Evolutionary conservation across 495 filamentous ascomycete species (phyloP).

Genomic region (Daldinia grandis): DNA sequence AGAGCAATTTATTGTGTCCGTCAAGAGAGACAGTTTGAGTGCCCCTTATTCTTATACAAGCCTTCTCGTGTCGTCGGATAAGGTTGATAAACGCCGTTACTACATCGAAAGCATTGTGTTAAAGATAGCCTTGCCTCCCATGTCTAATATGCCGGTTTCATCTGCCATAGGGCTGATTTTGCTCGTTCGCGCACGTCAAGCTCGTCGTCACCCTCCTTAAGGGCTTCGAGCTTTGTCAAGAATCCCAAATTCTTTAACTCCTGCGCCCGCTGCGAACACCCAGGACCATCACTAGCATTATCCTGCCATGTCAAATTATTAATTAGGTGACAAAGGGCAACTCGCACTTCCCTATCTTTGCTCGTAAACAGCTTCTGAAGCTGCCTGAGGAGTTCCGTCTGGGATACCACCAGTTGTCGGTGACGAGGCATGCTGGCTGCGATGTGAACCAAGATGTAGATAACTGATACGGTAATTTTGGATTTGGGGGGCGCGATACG

Average conservation of each 20-base stretch:
- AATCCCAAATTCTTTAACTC: constrained; percentile 79
- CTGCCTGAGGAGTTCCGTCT: constrained; percentile 65
- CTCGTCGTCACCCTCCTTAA: constrained; percentile 75
- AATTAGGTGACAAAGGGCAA: constrained; percentile 79
- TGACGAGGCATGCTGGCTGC: constrained; percentile 80
- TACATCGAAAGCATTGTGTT: neutral
- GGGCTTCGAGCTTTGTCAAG: constrained; percentile 65
- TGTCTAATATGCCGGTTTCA: constrained; percentile 52
- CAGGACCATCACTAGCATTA: constrained; percentile 67
- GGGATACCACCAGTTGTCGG: constrained; percentile 68
- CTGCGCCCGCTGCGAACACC: constrained; percentile 68
- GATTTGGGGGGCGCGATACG: constrained; percentile 64
- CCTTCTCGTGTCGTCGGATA: neutral
- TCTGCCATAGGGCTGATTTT: constrained; percentile 77
- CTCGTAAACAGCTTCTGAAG: constrained; percentile 79
- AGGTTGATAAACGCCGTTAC: neutral
- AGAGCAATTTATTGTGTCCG: neutral
- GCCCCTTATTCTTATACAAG: constrained; percentile 3
- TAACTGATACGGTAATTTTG: constrained; percentile 78
- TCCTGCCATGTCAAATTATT: constrained; percentile 86
- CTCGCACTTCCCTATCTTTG: constrained; percentile 72
- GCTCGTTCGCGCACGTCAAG: constrained; percentile 84
- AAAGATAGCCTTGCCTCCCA: neutral
- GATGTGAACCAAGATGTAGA: constrained; percentile 83
- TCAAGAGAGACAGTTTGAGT: neutral